Percentiles rank a stretch among this genome's conserved stretches.
Evolutionary conservation across 78 protist species (phyloP).

Genomic region (Creolimax fragrantissima): DNA sequence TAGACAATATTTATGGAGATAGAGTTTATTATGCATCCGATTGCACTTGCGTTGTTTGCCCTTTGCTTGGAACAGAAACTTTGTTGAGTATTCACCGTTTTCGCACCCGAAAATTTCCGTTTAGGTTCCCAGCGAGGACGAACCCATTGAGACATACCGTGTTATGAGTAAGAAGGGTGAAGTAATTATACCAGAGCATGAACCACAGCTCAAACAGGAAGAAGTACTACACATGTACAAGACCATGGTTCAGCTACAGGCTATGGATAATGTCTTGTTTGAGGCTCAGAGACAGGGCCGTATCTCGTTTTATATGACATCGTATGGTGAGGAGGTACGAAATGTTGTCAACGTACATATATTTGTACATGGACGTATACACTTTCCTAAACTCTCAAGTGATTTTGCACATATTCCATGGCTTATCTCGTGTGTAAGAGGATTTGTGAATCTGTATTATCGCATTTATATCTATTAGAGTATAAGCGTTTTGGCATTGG

Average conservation of each 20-base stretch:
- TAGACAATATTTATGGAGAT: too few relatives aligned
- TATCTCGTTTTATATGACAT: slow-evolving; percentile 89
- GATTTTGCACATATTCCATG: too few relatives aligned
- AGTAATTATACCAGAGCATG: neutral
- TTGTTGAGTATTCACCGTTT: neutral
- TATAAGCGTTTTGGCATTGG: too few relatives aligned
- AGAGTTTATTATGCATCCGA: neutral
- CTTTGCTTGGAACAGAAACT: neutral
- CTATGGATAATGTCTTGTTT: slow-evolving; percentile 73
- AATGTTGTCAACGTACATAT: too few relatives aligned
- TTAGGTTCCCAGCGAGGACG: neutral
- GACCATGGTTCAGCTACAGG: slow-evolving; percentile 49
- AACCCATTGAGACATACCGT: neutral
- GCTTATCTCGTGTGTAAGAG: too few relatives aligned
- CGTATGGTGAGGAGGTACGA: slow-evolving; percentile 61
- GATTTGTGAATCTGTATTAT: too few relatives aligned
- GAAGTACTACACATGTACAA: slow-evolving; percentile 53
- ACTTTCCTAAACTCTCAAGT: too few relatives aligned
- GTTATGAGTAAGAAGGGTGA: slow-evolving; percentile 15
- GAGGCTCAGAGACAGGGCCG: slow-evolving; percentile 82
- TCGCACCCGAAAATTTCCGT: neutral
- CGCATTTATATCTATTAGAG: too few relatives aligned
- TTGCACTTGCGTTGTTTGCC: neutral
- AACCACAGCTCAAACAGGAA: slow-evolving; percentile 35
- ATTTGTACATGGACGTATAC: too few relatives aligned